Percentiles rank a stretch among this genome's conserved stretches.
Conservation (phyloP, 139 green algal genomes). For the Chlamydomonas urium region DNA sequence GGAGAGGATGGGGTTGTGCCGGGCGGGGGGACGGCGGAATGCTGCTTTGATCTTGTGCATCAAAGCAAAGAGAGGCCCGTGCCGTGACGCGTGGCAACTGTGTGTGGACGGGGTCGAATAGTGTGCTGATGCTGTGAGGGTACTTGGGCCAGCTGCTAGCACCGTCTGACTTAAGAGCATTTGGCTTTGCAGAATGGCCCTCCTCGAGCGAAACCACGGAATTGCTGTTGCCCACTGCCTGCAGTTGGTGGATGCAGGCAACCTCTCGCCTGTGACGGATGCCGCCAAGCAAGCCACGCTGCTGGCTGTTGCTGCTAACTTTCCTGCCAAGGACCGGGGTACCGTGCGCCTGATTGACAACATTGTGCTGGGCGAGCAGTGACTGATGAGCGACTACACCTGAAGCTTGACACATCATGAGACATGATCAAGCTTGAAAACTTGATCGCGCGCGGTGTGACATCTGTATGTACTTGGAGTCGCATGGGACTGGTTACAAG, state of each 20-base stretch:
- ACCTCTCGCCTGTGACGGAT: constrained; percentile 47
- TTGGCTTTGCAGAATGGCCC: neutral
- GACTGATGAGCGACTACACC: no score
- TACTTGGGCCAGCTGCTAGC: neutral
- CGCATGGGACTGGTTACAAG: no score
- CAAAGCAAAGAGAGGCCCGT: neutral
- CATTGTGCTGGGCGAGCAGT: constrained; percentile 46
- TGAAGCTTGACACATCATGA: no score
- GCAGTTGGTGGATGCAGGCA: constrained; percentile 60
- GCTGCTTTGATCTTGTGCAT: no score
- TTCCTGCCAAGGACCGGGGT: constrained; percentile 50
- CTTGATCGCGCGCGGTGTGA: no score
- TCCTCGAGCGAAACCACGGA: neutral
- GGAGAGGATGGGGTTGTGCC: neutral
- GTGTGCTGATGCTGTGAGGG: neutral
- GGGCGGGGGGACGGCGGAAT: no score
- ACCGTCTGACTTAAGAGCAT: neutral
- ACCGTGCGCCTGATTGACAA: constrained; percentile 95
- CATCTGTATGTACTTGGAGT: no score
- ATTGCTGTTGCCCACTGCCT: neutral
- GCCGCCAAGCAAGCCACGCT: constrained; percentile 41
- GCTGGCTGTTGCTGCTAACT: constrained; percentile 77
- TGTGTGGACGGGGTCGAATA: neutral
- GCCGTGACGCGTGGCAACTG: neutral
- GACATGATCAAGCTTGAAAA: no score